Conservation (phyloP, 1,139 yeast genomes). For the Geotrichum phurueaensis region DNA sequence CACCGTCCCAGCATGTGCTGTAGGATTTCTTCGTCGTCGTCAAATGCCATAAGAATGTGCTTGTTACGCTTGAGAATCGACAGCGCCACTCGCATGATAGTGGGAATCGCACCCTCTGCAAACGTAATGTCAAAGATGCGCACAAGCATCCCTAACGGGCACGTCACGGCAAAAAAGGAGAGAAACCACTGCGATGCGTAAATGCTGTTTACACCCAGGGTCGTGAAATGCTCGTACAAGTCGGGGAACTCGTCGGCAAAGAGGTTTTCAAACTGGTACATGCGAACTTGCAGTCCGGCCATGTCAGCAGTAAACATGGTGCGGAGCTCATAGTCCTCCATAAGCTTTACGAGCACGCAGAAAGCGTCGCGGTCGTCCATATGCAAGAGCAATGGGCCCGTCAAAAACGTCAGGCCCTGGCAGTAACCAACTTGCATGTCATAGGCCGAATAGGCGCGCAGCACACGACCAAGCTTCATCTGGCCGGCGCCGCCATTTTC, state of each 20-base stretch:
- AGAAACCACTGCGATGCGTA: slow-evolving; percentile 58
- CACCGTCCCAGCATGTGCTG: slow-evolving; percentile 57
- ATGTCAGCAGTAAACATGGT: slow-evolving; percentile 56
- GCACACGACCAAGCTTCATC: slow-evolving; percentile 47
- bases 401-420: slow-evolving; percentile 62
- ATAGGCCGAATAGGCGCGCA: slow-evolving; percentile 62
- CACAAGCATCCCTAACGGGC: slow-evolving; percentile 48
- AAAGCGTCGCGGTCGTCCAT: slow-evolving; percentile 46
- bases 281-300: slow-evolving; percentile 50
- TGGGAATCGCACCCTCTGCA: slow-evolving; percentile 61
- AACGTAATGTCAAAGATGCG: slow-evolving; percentile 51
- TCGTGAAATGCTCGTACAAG: slow-evolving; percentile 43
- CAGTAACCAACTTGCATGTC: slow-evolving; percentile 68
- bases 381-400: slow-evolving; percentile 55
- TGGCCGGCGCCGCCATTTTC: slow-evolving; percentile 43
- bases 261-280: slow-evolving; percentile 47
- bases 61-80: slow-evolving; percentile 51
- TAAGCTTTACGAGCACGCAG: slow-evolving; percentile 51
- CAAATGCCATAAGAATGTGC: slow-evolving; percentile 46
- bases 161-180: slow-evolving; percentile 57
- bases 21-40: slow-evolving; percentile 56
- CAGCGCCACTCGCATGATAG: slow-evolving; percentile 54
- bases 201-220: slow-evolving; percentile 33
- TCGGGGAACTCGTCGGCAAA: slow-evolving; percentile 42
- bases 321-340: slow-evolving; percentile 59